Evolutionary conservation across 2,329 filamentous ascomycete species (phyloP).

Genomic region (Aspergillus japonicus): DNA sequence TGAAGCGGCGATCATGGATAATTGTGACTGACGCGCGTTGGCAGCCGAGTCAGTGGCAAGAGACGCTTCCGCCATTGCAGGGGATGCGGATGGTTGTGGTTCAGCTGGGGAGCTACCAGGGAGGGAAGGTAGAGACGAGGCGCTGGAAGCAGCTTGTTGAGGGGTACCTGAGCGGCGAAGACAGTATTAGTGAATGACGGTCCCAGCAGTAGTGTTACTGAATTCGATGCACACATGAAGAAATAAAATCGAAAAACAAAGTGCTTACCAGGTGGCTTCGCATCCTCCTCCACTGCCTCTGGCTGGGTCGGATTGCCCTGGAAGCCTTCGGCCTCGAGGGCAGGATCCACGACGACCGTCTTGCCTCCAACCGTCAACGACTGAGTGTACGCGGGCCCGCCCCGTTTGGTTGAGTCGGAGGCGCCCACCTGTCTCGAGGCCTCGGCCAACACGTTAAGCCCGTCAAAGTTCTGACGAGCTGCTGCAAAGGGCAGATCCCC

Average conservation of each 20-base stretch:
- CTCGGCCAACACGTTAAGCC: constrained; percentile 82
- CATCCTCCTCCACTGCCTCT: constrained; percentile 28
- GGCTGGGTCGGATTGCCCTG: constrained; percentile 32
- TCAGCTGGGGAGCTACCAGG: constrained; percentile 33
- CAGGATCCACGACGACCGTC: constrained; percentile 44
- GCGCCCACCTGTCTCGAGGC: constrained; percentile 75
- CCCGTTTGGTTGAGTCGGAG: constrained; percentile 46
- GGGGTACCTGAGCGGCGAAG: constrained; percentile 26
- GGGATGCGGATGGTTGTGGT: constrained; percentile 35
- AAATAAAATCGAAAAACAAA: not conserved
- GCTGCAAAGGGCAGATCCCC: constrained; percentile 43
- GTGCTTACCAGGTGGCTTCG: constrained; percentile 24
- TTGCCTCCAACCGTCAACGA: constrained; percentile 42
- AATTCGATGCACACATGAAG: not conserved
- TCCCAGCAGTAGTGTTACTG: not conserved
- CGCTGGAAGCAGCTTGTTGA: constrained; percentile 26
- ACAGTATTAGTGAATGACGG: not conserved
- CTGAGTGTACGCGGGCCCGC: constrained; percentile 38
- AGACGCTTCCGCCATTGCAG: constrained; percentile 32
- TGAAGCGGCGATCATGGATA: constrained; percentile 48
- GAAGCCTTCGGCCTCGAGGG: constrained; percentile 42
- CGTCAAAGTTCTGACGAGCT: constrained; percentile 67
- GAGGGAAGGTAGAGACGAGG: constrained; percentile 32
- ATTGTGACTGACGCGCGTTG: constrained; percentile 42
- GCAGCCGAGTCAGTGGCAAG: constrained; percentile 37